Base-by-base conservation (phyloP, 257 asterid genomes). In the Capsicum rhomboideum region DNA sequence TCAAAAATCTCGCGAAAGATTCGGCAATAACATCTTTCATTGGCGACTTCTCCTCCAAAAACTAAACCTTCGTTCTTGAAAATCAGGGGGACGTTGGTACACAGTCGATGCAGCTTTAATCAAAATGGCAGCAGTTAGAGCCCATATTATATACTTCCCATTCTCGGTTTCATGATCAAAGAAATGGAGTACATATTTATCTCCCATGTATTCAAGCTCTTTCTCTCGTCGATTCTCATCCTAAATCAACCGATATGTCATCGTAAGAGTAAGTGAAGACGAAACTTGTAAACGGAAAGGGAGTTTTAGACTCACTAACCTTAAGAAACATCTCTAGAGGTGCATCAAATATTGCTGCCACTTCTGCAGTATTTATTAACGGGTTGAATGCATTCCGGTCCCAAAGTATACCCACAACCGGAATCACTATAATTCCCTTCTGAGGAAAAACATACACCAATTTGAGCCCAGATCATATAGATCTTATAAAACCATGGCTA, bases 301-400 rank as follows among this genome's bases (percentile, higher is more conserved):
- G 50, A 10, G 69, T 4, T 66, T 18, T 31, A 55, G 72, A 80
- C 28, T 29, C 34, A 80, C 63, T 64, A 53, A 93, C 98, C 97
- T 92, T 90, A 80, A 93, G 96, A 91, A 95, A 94, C 95, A 94
- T 94, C 80, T 92, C 93, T 77, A 95, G 78, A 16, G 98, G 98
- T 82, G 96, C 95, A 88, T 94, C 92, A 52, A 93, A 95, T 59
- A 94, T 80, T 6, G 92, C 87, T 83, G 91, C 97, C 81, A 95
- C 98, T 85, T 95, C 98, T 55, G 91, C 91, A 20, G 92, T 84
- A 83, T 92, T 95, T 46, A 85, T 91, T 49, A 80, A 82, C 2
- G 94, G 94, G 34, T 49, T 87, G 85, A 92, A 94, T 55, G 87
- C 88, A 9, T 17, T 82, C 85, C 46, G 90, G 58, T 92, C 89